Evolutionary conservation across 2,329 filamentous ascomycete species (phyloP).

Genomic region (Chaetomium globosum): DNA sequence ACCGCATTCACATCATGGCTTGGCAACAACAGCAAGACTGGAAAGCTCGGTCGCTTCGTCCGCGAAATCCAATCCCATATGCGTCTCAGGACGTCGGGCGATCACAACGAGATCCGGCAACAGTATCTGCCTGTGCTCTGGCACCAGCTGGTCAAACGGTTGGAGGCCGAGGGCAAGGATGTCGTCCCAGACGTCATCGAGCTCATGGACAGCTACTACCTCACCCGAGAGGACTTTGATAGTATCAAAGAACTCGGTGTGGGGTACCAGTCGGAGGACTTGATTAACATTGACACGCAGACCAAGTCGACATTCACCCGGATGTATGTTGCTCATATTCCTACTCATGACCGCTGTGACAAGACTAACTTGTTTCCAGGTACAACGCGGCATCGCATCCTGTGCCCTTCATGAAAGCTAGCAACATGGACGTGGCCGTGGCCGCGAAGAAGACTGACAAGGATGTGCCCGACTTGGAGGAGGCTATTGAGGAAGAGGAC

Average conservation of each 20-base stretch:
- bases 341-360: slow-evolving; percentile 1
- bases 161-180: slow-evolving; percentile 80
- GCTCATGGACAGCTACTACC: slow-evolving; percentile 94
- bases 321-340: slow-evolving; percentile 59
- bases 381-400: slow-evolving; percentile 88
- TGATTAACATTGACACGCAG: slow-evolving; percentile 77
- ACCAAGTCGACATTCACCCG: slow-evolving; percentile 89
- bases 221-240: slow-evolving; percentile 94
- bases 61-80: slow-evolving; percentile 98
- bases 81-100: slow-evolving; percentile 85
- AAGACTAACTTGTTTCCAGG: slow-evolving; percentile 47
- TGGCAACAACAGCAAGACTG: slow-evolving; percentile 87
- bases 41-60: slow-evolving; percentile 75
- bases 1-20: slow-evolving; percentile 85
- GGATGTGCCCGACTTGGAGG: slow-evolving; percentile 90
- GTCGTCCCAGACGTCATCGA: slow-evolving; percentile 81
- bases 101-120: slow-evolving; percentile 90
- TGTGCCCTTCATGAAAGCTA: slow-evolving; percentile 94
- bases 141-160: slow-evolving; percentile 72
- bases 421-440: slow-evolving; percentile 57
- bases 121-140: slow-evolving; percentile 90
- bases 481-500: slow-evolving; percentile 91
- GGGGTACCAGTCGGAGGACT: slow-evolving; percentile 76
- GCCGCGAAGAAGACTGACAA: slow-evolving; percentile 71
- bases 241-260: slow-evolving; percentile 88